Evolutionary conservation across 331 rosid genomes (phyloP).

Genomic region (Ulmus americana): DNA sequence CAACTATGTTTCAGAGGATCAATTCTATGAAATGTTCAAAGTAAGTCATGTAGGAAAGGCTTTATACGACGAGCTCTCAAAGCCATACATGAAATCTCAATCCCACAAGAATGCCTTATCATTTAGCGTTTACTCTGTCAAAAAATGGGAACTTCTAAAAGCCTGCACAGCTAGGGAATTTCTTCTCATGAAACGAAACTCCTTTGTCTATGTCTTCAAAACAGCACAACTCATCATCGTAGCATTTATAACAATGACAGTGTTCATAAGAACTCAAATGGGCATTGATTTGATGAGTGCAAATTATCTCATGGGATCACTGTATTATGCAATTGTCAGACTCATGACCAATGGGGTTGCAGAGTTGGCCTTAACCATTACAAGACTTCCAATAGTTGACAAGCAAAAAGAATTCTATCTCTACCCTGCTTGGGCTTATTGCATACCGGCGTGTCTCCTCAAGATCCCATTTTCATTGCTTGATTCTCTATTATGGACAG

Average conservation of each 20-base stretch:
- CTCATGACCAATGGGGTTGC: constrained; percentile 68
- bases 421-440: constrained; percentile 80
- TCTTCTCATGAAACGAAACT: constrained; percentile 68
- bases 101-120: constrained; percentile 47
- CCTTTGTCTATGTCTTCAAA: constrained; percentile 60
- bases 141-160: constrained; percentile 53
- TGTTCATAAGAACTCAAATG: constrained; percentile 53
- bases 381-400: constrained; percentile 60
- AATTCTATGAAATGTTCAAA: constrained; percentile 48
- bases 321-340: constrained; percentile 62
- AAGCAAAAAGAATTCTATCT: constrained; percentile 68
- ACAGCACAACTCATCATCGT: constrained; percentile 63
- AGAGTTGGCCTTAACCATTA: constrained; percentile 61
- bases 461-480: constrained; percentile 69
- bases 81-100: constrained; percentile 45
- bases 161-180: constrained; percentile 70
- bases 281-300: constrained; percentile 43
- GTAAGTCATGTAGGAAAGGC: constrained; percentile 41
- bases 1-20: constrained; percentile 56
- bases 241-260: constrained; percentile 70
- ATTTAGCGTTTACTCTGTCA: constrained; percentile 49
- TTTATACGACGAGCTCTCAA: constrained; percentile 47
- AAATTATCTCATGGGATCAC: constrained; percentile 53
- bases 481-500: constrained; percentile 68
- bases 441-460: constrained; percentile 59